These are phyloP conservation scores for Morella rubra DNA, from an alignment of 306 rosid species.

Conservation along the genomic window DNA sequence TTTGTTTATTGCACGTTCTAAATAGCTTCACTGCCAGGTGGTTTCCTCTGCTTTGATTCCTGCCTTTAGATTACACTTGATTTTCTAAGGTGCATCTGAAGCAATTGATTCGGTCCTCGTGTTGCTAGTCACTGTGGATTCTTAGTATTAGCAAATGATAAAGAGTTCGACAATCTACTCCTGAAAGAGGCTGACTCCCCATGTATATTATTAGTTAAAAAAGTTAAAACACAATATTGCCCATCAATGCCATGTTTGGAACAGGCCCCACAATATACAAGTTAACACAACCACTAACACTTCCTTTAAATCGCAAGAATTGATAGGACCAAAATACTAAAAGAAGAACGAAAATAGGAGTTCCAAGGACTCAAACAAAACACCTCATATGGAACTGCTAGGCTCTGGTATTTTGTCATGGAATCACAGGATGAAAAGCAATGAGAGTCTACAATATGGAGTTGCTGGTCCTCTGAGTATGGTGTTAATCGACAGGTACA, in stretches of 20 bases:
- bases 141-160: too few relatives aligned
- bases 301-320: neutral
- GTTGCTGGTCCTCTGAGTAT: neutral
- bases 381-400: neutral
- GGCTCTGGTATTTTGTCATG: neutral
- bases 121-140: too few relatives aligned
- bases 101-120: too few relatives aligned
- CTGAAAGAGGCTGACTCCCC: neutral
- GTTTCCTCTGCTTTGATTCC: too few relatives aligned
- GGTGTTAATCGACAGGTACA: neutral
- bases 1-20: too few relatives aligned
- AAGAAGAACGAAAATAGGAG: neutral
- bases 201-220: neutral
- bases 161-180: neutral
- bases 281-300: neutral
- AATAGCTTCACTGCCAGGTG: too few relatives aligned
- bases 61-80: too few relatives aligned
- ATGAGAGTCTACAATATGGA: neutral
- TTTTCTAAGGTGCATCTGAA: too few relatives aligned
- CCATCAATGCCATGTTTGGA: slow-evolving; percentile 3
- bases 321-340: neutral
- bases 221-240: neutral
- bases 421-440: neutral
- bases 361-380: neutral
- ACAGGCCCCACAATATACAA: neutral